Conservation (phyloP, 768 basidiomycete genomes). For the Kockovaella imperatae region DNA sequence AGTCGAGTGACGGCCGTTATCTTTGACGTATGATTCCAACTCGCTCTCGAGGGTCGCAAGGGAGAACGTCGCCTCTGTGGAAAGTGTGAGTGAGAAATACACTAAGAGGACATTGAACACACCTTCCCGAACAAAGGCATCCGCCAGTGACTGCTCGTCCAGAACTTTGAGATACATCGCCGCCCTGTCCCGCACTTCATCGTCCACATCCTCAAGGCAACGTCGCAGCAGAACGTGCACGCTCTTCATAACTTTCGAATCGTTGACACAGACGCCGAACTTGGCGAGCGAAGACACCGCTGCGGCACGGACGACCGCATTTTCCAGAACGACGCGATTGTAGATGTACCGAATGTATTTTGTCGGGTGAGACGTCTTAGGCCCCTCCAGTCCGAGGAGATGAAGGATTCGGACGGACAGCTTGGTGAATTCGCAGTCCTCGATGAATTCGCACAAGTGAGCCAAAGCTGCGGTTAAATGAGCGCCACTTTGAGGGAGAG, state of each 20-base stretch:
- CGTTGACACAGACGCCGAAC: conserved; percentile 84
- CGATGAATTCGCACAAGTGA: conserved; percentile 98
- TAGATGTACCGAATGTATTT: conserved; percentile 99
- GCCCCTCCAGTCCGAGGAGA: conserved; percentile 89
- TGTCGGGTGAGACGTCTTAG: conserved; percentile 88
- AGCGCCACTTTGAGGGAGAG: not conserved
- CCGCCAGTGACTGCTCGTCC: conserved; percentile 68
- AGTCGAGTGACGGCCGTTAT: conserved; percentile 59
- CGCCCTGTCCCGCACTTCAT: conserved; percentile 96
- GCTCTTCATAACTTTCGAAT: conserved; percentile 70
- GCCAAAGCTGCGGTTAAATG: conserved; percentile 60
- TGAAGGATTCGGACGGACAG: conserved; percentile 94
- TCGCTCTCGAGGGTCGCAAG: conserved; percentile 81
- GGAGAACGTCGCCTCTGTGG: conserved; percentile 84
- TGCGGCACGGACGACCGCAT: conserved; percentile 92
- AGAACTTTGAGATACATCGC: conserved; percentile 85
- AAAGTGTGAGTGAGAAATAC: not conserved
- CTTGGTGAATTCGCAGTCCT: conserved; percentile 99
- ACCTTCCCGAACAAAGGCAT: conserved; percentile 90
- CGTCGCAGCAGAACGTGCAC: conserved; percentile 77
- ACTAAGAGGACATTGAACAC: conserved; percentile 14
- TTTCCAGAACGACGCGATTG: conserved; percentile 97
- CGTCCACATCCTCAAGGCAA: conserved; percentile 95
- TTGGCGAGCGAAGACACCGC: conserved; percentile 92
- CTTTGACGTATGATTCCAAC: conserved; percentile 87